phyloP scores from a whole-genome alignment of 441 rosid species.

The Erodium trifolium region DNA sequence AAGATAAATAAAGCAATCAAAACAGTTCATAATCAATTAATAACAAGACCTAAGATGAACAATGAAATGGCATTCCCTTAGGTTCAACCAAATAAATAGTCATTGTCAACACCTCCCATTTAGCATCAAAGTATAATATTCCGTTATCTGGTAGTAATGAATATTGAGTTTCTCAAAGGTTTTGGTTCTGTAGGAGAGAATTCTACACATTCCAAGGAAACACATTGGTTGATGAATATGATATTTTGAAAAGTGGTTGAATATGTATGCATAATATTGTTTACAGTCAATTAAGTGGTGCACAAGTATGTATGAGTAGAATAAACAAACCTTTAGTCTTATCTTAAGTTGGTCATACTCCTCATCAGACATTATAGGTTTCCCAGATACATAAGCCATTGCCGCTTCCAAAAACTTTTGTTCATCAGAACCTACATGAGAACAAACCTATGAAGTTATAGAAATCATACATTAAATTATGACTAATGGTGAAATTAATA shows the following conservation, averaged over 20 bases:
- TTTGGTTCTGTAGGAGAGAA: not conserved
- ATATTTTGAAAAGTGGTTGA: not conserved
- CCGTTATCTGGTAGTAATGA: too few species aligned
- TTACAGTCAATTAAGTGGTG: not conserved
- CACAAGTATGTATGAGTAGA: not conserved
- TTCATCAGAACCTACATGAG: conserved; percentile 62
- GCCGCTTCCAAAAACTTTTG: conserved; percentile 93
- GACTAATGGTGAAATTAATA: not conserved
- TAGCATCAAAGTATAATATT: conserved; percentile 1
- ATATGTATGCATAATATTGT: not conserved
- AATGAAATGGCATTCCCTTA: not conserved
- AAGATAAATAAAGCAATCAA: not conserved
- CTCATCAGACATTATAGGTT: conserved; percentile 56
- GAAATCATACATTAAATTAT: not conserved
- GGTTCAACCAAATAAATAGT: not conserved
- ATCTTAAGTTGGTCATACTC: conserved; percentile 65
- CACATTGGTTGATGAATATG: not conserved
- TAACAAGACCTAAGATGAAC: not conserved
- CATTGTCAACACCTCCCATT: not conserved
- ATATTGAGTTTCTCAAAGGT: not conserved
- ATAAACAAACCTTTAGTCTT: conserved; percentile 52
- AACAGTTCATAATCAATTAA: not conserved
- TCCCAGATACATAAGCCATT: conserved; percentile 86
- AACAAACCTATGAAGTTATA: conserved; percentile 6
- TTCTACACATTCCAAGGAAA: not conserved